Conservation (phyloP, 768 basidiomycete species). For the Rhodotorula taiwanensis region DNA sequence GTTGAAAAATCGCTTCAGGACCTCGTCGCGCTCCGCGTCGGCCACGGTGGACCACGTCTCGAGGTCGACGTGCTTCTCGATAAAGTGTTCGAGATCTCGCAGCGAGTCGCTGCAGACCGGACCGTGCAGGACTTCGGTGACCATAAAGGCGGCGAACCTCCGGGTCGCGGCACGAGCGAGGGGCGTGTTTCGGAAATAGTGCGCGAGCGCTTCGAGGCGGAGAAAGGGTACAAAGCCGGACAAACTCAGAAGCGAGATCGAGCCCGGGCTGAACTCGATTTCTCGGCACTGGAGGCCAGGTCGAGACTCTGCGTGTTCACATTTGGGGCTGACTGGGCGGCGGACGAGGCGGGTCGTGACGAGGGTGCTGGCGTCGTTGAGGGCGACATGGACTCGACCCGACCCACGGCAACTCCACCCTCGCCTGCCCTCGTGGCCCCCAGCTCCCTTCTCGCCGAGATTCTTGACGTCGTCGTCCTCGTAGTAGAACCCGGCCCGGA, state of each 20-base stretch:
- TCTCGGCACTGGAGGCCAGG: not conserved
- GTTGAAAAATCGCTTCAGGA: not conserved
- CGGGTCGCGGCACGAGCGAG: conserved; percentile 2
- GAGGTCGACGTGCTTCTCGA: conserved; percentile 5
- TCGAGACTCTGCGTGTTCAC: too few species aligned
- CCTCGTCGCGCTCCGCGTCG: conserved; percentile 11
- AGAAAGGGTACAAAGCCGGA: not conserved
- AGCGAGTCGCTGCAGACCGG: conserved; percentile 12
- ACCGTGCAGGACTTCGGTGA: conserved; percentile 10
- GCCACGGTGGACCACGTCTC: not conserved
- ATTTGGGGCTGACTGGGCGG: not conserved
- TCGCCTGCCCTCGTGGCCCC: not conserved
- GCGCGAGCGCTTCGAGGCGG: conserved; percentile 2
- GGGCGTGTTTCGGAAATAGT: conserved; percentile 7
- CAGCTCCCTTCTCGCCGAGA: too few species aligned
- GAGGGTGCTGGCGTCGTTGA: not conserved
- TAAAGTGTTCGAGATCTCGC: conserved; percentile 6
- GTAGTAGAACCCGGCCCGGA: too few species aligned
- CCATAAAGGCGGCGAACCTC: not conserved
- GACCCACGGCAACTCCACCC: not conserved
- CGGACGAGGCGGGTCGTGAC: not conserved
- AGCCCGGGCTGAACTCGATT: conserved; percentile 3
- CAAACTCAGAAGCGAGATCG: conserved; percentile 5
- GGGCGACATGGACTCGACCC: conserved; percentile 10
- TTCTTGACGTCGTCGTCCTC: too few species aligned